phyloP scores from a whole-genome alignment of 1,284 basidiomycete species.

The Tausonia pullulans region DNA sequence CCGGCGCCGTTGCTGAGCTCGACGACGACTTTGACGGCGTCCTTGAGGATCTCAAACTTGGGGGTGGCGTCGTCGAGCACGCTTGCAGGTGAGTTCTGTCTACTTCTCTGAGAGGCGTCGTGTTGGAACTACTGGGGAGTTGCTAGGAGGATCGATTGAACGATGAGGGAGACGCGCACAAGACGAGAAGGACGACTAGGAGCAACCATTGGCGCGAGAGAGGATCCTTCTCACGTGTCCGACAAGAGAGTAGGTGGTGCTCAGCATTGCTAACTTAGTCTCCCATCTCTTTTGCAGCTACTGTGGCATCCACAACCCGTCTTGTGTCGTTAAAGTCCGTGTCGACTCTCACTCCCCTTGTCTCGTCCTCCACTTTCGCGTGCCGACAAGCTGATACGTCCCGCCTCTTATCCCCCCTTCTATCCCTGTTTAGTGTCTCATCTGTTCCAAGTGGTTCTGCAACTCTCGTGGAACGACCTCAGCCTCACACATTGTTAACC shows the following conservation, averaged over 20 bases:
- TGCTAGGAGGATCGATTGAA: too few species aligned
- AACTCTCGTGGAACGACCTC: constrained; percentile 98
- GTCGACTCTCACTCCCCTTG: constrained; percentile 10
- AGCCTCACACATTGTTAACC: constrained; percentile 97
- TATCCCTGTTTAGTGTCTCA: constrained; percentile 54
- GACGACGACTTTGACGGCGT: constrained; percentile 79
- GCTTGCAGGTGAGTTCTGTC: constrained; percentile 69
- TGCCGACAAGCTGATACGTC: constrained; percentile 95
- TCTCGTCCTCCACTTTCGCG: constrained; percentile 16
- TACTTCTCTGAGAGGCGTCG: background rate
- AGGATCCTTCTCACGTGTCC: background rate
- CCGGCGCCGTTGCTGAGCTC: constrained; percentile 34
- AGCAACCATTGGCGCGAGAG: background rate
- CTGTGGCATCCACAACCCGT: constrained; percentile 96
- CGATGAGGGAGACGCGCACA: background rate
- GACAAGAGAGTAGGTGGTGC: background rate
- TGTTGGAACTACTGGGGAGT: background rate
- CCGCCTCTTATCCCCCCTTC: constrained; percentile 91
- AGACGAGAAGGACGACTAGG: background rate
- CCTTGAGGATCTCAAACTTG: constrained; percentile 66
- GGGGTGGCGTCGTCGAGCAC: constrained; percentile 74
- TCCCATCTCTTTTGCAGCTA: constrained; percentile 48
- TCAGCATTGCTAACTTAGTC: constrained; percentile 17
- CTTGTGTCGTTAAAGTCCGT: constrained; percentile 75
- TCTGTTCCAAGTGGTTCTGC: constrained; percentile 99